Base-by-base conservation (phyloP, 176 grass and related monocot genomes). In the Tillandsia fasciculata region DNA sequence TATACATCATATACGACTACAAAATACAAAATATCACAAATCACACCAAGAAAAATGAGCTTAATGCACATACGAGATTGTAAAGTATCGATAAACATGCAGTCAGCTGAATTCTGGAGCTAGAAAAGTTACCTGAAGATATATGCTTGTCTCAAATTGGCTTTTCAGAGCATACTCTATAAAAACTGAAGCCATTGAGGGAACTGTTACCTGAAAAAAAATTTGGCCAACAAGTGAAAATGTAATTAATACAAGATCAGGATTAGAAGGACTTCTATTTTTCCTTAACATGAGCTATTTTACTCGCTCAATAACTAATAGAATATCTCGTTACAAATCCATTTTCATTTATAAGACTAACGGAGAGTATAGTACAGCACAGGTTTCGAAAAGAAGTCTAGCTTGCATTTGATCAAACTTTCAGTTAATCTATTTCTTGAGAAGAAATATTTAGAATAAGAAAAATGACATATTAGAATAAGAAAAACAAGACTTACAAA, bases 81-180 rank as follows among this genome's bases (percentile, higher is more conserved):
- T n/a, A 5, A 24, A 14, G 49, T 51, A 33, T 18, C 24, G 29
- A 65, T 4, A 12, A 29, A 65, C 33, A 70, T 14, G 33, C 8
- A 71, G 1, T 49, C 64, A 74, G 64, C 50, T 28, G 15, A 49
- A 76, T 79, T 69, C 27, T 78, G 14, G 68, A 72, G 42, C 52
- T 65, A 26, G 49, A 42, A 70, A 17, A 66, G 11, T 79, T 58
- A 96, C 92, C 92, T 96, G 92, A 87, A 96, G 92, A 87, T 96
- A 96, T 83, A 96, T 96, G 78, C 92, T 96, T 12, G 92, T 92
- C 70, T 96, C 92, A 64, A 96, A 92, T 70, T 96, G 92, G 73
- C 86, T 89, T 87, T 96, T 96, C 77, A 96, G 70, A 71, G 92
- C 92, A 64, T 96, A 91, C 78, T 96, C 92, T 78, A 89, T 96